Base-by-base conservation (phyloP, 1,284 basidiomycete species). In the Taiwanofungus camphoratus region DNA sequence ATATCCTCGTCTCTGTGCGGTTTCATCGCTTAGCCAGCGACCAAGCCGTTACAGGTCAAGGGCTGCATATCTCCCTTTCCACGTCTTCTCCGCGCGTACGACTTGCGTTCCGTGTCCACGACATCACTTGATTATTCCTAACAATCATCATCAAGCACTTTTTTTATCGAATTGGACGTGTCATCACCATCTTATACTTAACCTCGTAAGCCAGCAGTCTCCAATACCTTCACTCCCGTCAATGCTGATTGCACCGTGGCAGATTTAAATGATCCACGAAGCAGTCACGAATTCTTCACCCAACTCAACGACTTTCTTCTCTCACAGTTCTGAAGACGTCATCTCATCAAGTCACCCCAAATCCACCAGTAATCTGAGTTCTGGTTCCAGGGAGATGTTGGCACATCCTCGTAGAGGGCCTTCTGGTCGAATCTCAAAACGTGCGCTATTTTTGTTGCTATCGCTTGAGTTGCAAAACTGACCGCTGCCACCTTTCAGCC, bases 171-270 rank as follows among this genome's bases (percentile, higher is more conserved):
- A 64, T 68, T 64, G 66, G 64, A 70, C 65, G 61, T 54, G 46
- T 49, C 60, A 55, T 61, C 70, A 59, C 59, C 65, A 59, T 63
- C 64, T 65, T 71, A 73, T 83, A 75, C 73, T 77, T 79, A 74
- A 76, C 74, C n/a, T 73, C 70, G 80, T 75, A 57, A 67, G 71
- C 68, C 37, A 29, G 43, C 45, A 39, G 39, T 20, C 32, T 15
- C 31, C 36, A 18, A 39, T 44, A 44, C 42, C 36, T 48, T 36
- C 42, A 49, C 49, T 42, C 57, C 58, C 45, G 49, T 49, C 50
- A 53, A 41, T 49, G 49, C 55, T 52, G 62, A 27, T 7, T 57
- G 46, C 55, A 52, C 52, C 52, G 53, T 46, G 52, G 42, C 62
- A 65, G 63, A 67, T 63, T 70, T 68, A 73, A 53, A 52, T 50